Conservation (phyloP, 805 yeast genomes). For the Monosporozyma aquatica region DNA sequence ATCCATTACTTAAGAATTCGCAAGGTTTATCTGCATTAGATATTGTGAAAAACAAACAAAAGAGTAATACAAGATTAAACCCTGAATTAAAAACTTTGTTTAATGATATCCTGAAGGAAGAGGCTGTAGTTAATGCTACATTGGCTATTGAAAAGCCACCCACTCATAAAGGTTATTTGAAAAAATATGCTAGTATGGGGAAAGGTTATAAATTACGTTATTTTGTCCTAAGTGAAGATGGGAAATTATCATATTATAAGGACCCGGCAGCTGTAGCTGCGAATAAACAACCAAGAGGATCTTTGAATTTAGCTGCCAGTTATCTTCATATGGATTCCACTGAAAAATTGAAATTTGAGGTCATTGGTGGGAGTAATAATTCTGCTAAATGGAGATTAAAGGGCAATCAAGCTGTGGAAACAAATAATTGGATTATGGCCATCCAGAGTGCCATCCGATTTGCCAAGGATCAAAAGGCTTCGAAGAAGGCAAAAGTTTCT, state of each 20-base stretch:
- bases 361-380: conserved; percentile 55
- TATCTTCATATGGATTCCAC: conserved; percentile 78
- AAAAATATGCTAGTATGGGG: conserved; percentile 96
- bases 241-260: conserved; percentile 79
- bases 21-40: conserved; percentile 78
- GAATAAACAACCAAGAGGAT: conserved; percentile 77
- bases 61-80: conserved; percentile 22
- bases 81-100: conserved; percentile 49
- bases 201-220: conserved; percentile 91
- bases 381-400: conserved; percentile 80
- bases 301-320: conserved; percentile 76
- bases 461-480: conserved; percentile 56
- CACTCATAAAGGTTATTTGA: conserved; percentile 78
- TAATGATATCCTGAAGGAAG: conserved; percentile 66
- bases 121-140: conserved; percentile 47
- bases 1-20: conserved; percentile 79
- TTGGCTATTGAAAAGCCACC: conserved; percentile 48
- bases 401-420: conserved; percentile 91
- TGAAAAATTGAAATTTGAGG: conserved; percentile 85
- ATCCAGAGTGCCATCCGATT: conserved; percentile 83
- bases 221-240: conserved; percentile 76
- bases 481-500: conserved; percentile 9
- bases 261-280: conserved; percentile 68
- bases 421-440: conserved; percentile 97
- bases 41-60: conserved; percentile 38